Percentiles rank a stretch among this genome's conserved stretches.
Conservation (phyloP, 768 basidiomycete genomes). For the Amanita rimosa region DNA sequence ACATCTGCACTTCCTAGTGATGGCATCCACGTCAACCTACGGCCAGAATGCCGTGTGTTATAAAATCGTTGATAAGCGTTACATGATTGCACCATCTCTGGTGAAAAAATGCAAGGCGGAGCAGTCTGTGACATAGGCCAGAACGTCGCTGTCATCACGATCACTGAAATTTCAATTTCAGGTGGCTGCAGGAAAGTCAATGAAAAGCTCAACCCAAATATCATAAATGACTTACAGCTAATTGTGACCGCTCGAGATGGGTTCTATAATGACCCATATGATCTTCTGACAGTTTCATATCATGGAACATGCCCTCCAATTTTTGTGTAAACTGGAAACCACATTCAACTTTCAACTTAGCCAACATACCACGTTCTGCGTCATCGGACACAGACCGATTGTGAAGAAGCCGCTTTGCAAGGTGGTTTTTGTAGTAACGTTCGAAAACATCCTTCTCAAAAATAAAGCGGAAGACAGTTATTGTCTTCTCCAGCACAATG, state of each 20-base stretch:
- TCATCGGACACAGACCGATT: conserved; percentile 92
- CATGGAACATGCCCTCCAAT: conserved; percentile 97
- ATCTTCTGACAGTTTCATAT: conserved; percentile 85
- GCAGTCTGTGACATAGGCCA: conserved; percentile 79
- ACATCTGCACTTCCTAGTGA: conserved; percentile 88
- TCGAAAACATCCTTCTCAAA: conserved; percentile 97
- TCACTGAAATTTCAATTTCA: conserved; percentile 74
- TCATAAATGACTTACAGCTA: conserved; percentile 38
- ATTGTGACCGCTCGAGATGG: conserved; percentile 33
- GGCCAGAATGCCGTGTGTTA: conserved; percentile 77
- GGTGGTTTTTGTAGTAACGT: conserved; percentile 92
- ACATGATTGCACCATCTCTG: conserved; percentile 48
- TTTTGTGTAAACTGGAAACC: conserved; percentile 97
- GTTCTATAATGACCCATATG: conserved; percentile 65
- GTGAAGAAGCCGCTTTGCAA: conserved; percentile 83
- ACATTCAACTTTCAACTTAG: conserved; percentile 93
- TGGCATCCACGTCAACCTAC: conserved; percentile 87
- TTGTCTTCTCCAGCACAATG: conserved; percentile 84
- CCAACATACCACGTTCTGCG: conserved; percentile 94
- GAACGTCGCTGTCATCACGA: conserved; percentile 91
- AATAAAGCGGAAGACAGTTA: conserved; percentile 89
- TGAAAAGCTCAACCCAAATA: not conserved
- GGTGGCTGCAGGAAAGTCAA: conserved; percentile 39
- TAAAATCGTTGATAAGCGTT: conserved; percentile 87
- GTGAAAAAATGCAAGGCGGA: conserved; percentile 57